Evolutionary conservation across 106 monocot genomes (phyloP).

Genomic region (Agapanthus africanus): DNA sequence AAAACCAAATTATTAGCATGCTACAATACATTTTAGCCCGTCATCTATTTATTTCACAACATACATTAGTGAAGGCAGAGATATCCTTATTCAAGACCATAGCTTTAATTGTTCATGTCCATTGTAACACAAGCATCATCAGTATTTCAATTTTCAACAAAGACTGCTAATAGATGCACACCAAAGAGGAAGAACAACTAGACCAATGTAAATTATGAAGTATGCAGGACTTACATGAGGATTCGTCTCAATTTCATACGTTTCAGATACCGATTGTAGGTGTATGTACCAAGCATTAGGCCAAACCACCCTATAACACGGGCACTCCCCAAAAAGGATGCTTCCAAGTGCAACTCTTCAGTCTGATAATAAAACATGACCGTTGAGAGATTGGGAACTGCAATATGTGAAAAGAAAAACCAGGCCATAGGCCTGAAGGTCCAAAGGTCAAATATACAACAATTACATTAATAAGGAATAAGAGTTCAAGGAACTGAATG

Average conservation of each 20-base stretch:
- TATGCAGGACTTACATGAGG: constrained; percentile 78
- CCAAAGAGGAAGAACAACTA: background rate
- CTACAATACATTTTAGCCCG: background rate
- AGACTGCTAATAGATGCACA: too few species aligned
- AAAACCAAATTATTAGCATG: background rate
- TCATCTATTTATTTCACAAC: too few species aligned
- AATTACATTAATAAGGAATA: constrained; percentile 3
- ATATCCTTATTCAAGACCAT: too few species aligned
- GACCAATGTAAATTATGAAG: background rate
- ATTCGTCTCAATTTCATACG: constrained; percentile 46
- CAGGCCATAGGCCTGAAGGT: constrained; percentile 70
- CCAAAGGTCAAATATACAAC: background rate
- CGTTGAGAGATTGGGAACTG: constrained; percentile 76
- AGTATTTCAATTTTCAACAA: background rate
- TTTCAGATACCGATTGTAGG: constrained; percentile 64
- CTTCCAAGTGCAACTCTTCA: constrained; percentile 60
- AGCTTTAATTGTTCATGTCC: too few species aligned
- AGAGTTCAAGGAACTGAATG: background rate
- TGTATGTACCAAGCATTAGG: constrained; percentile 63
- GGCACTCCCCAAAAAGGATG: constrained; percentile 64
- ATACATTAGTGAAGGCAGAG: too few species aligned
- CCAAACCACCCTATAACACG: constrained; percentile 77
- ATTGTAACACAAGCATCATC: too few species aligned
- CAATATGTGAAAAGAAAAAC: constrained; percentile 67
- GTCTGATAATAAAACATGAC: constrained; percentile 85